Percentiles rank a stretch among this genome's conserved stretches.
These are phyloP conservation scores for Fusarium vanettenii DNA, from an alignment of 2,329 filamentous ascomycete genomes.

Conservation along the genomic window DNA sequence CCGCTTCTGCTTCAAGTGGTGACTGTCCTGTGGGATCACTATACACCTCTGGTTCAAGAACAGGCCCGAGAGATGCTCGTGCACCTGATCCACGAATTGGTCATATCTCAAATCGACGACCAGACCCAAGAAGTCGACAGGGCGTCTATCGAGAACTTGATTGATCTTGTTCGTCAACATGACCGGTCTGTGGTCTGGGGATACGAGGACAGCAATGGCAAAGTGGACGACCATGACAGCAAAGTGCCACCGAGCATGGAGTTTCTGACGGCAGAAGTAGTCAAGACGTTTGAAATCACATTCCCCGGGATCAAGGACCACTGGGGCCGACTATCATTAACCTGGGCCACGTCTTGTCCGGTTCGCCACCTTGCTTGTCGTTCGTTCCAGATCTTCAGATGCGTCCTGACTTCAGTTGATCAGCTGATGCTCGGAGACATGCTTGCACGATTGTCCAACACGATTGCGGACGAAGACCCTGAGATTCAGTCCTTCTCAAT, in stretches of 20 bases:
- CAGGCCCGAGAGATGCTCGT: conserved; percentile 98
- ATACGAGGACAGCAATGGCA: conserved; percentile 92
- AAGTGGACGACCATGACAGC: conserved; percentile 76
- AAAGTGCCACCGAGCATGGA: conserved; percentile 92
- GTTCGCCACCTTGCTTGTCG: conserved; percentile 95
- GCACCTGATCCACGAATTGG: conserved; percentile 94
- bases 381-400: conserved; percentile 97
- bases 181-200: conserved; percentile 90
- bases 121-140: conserved; percentile 71
- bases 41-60: conserved; percentile 93
- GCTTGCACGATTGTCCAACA: conserved; percentile 94
- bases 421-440: conserved; percentile 97
- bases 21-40: conserved; percentile 96
- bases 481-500: conserved; percentile 98
- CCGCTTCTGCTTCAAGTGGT: conserved; percentile 91
- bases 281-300: conserved; percentile 85
- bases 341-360: conserved; percentile 96
- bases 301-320: conserved; percentile 90
- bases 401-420: conserved; percentile 89
- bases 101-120: conserved; percentile 83
- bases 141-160: conserved; percentile 84
- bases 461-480: conserved; percentile 91
- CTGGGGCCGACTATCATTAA: conserved; percentile 90
- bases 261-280: conserved; percentile 81
- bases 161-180: conserved; percentile 87